Base-by-base conservation (phyloP, 202 grass and related monocot genomes). In the Sporobolus alterniflorus region DNA sequence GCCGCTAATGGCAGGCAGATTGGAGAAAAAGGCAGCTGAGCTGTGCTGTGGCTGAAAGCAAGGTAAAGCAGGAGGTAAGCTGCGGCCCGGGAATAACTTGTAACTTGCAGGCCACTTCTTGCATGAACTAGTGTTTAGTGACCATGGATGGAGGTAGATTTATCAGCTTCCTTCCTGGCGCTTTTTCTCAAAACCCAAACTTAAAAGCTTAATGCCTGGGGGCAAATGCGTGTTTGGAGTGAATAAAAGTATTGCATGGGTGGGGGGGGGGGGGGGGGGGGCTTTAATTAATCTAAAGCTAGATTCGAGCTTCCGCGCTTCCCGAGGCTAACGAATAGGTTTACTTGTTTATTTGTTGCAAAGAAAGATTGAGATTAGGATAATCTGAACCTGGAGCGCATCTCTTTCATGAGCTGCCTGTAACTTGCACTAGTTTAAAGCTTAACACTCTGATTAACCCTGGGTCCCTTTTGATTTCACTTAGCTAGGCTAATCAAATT, bases 251-350 rank as follows among this genome's bases (percentile, higher is more conserved):
- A 80, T 87, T 75, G 84, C 75, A 90, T 87, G 89, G 80, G 79
- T 74, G 80, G 54, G 67, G n/a, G n/a, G n/a, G n/a, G n/a, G n/a
- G n/a, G 89, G 80, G 79, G 68, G 80, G 54, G 67, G 71, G 82
- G 84, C 84, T 87, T 90, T 84, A 90, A 90, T 75, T 90, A 90
- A 87, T 84, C 63, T 76, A 90, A 90, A 90, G 88, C 88, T 87
- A 87, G 84, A 87, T 87, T 87, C 88, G 84, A 84, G 88, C 88
- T 8, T 69, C 69, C 18, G 63, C 63, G 48, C 29, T 24, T 55
- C 80, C 88, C 84, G 75, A 90, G 88, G 75, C 83, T 90, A 87
- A 80, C 80, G 80, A 90, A 84, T 90, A 50, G 79, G 83, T 90
- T 67, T 70, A 32, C 28, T 73, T 59, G 64, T 80, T 80, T 86